phyloP scores from a whole-genome alignment of 2,329 filamentous ascomycete species.

The Fusarium multiceps region DNA sequence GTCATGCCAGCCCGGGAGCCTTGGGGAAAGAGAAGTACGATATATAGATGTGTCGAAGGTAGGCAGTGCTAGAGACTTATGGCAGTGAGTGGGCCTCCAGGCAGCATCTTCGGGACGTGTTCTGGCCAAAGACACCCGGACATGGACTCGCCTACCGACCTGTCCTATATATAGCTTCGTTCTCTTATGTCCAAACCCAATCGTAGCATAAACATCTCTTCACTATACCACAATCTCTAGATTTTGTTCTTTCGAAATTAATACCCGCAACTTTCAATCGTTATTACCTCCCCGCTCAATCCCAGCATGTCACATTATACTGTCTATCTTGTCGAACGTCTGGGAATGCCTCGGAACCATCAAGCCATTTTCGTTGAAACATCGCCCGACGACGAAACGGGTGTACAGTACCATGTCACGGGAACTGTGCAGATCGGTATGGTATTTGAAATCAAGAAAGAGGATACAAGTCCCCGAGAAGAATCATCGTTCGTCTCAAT shows the following conservation, averaged over 20 bases:
- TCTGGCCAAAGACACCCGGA: not conserved
- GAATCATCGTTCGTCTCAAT: not conserved
- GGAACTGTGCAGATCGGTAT: not conserved
- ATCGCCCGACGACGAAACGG: not conserved
- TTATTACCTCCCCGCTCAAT: not conserved
- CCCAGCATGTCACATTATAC: not conserved
- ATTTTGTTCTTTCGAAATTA: not conserved
- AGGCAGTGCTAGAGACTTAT: not conserved
- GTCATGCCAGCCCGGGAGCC: not conserved
- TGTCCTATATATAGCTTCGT: not conserved
- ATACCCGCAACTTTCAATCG: not conserved
- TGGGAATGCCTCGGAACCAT: not conserved
- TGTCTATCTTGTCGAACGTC: not conserved
- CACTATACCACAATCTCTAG: not conserved
- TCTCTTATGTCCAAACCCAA: rapidly evolving
- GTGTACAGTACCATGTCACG: not conserved
- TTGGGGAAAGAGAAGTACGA: not conserved
- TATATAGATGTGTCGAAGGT: not conserved
- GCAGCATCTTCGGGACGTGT: not conserved
- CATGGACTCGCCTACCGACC: not conserved
- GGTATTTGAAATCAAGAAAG: not conserved
- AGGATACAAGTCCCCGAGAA: not conserved
- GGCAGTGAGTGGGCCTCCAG: not conserved
- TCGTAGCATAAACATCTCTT: not conserved
- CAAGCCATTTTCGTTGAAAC: not conserved